These are phyloP conservation scores for Mesostigma viride DNA, from an alignment of 139 green algal genomes.

Conservation along the genomic window DNA sequence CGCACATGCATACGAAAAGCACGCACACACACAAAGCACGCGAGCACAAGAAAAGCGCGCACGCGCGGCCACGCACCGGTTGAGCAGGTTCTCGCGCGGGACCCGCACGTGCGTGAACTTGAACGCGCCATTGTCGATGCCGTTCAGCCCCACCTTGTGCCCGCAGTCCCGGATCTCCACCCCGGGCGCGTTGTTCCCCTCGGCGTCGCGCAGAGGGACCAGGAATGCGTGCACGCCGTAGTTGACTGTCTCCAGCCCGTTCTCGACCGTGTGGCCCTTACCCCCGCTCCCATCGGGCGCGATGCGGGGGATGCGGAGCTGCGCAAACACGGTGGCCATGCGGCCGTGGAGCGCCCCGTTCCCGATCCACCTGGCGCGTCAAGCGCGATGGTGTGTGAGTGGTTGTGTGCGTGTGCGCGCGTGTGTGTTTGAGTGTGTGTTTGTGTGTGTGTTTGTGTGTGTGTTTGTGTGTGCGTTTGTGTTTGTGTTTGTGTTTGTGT, in stretches of 20 bases:
- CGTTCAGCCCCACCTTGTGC: constrained; percentile 87
- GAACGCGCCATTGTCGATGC: constrained; percentile 81
- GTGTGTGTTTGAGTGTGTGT: too few species aligned
- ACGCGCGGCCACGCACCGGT: constrained; percentile 4
- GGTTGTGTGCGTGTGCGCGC: too few species aligned
- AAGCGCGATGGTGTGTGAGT: too few species aligned
- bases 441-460: too few species aligned
- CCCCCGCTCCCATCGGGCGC: too few species aligned
- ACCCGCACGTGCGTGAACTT: constrained; percentile 32
- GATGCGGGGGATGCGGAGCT: constrained; percentile 49
- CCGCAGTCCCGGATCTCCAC: constrained; percentile 85
- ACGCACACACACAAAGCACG: not conserved
- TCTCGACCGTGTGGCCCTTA: constrained; percentile 50
- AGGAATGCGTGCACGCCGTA: constrained; percentile 37
- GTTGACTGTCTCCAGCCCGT: too few species aligned
- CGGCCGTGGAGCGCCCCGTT: constrained; percentile 85
- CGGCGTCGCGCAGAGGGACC: constrained; percentile 64
- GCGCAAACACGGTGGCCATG: constrained; percentile 80
- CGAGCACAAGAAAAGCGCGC: too few species aligned
- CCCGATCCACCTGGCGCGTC: too few species aligned
- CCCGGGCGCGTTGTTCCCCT: constrained; percentile 55
- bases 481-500: too few species aligned
- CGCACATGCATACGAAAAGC: not conserved
- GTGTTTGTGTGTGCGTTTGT: too few species aligned
- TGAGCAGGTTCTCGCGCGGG: constrained; percentile 25